These are phyloP conservation scores for Pseudopithomyces maydicus DNA, from an alignment of 2,329 filamentous ascomycete species.

Conservation along the genomic window DNA sequence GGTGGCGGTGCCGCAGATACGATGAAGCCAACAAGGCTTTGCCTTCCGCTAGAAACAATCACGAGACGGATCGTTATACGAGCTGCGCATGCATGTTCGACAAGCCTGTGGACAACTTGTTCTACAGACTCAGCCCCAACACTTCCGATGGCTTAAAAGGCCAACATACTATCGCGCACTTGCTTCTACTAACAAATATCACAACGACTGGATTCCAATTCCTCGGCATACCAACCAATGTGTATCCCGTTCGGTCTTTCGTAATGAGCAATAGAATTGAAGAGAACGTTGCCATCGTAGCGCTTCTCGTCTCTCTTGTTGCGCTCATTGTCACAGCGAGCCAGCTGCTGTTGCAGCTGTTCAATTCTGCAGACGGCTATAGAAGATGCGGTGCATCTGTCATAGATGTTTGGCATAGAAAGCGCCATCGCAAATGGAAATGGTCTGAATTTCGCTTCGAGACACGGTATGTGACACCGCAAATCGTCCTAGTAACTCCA, in stretches of 20 bases:
- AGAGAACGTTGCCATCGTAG: slow-evolving; percentile 7
- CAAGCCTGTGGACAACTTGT: no score
- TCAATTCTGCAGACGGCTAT: slow-evolving; percentile 13
- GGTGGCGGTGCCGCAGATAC: no score
- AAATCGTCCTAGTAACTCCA: slow-evolving; percentile 1
- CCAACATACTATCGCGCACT: no score
- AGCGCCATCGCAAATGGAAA: slow-evolving; percentile 5
- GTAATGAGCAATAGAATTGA: slow-evolving; percentile 2
- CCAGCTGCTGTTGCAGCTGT: slow-evolving; percentile 9
- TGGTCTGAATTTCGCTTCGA: slow-evolving; percentile 13
- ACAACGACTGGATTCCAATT: neutral
- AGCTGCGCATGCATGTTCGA: no score
- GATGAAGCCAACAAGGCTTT: no score
- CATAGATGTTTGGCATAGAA: slow-evolving; percentile 9
- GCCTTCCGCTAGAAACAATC: no score
- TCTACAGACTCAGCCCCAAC: no score
- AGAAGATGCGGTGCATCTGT: slow-evolving; percentile 9
- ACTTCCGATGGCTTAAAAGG: no score
- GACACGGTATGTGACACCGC: slow-evolving; percentile 10
- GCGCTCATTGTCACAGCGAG: slow-evolving; percentile 7
- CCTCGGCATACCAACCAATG: neutral
- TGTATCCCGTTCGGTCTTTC: neutral
- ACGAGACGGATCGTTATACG: no score
- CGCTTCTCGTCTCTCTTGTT: slow-evolving; percentile 10
- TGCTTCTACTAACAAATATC: no score